phyloP scores from a whole-genome alignment of 2,329 filamentous ascomycete species.

The Clarireedia paspali region DNA sequence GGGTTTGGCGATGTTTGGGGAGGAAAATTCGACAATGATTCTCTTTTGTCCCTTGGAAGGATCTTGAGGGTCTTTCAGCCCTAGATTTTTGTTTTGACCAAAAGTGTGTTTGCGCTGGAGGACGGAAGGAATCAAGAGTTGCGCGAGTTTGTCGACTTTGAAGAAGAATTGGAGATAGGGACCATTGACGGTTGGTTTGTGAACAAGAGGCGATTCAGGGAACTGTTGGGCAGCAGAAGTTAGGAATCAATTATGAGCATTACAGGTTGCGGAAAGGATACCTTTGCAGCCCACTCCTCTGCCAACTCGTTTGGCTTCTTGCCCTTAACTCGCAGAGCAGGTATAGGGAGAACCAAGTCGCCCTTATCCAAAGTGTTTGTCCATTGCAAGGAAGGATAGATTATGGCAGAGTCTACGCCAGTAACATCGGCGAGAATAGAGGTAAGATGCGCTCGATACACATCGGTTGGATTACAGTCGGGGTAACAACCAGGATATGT shows the following conservation, averaged over 20 bases:
- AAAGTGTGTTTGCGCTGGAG: conserved; percentile 53
- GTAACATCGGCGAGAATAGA: conserved; percentile 60
- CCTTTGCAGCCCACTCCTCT: conserved; percentile 54
- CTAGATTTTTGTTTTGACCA: conserved; percentile 55
- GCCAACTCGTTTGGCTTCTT: conserved; percentile 57
- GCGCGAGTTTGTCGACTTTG: conserved; percentile 57
- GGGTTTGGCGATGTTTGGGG: conserved; percentile 79
- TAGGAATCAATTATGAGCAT: neutral
- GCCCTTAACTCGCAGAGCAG: conserved; percentile 71
- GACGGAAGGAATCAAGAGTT: conserved; percentile 62
- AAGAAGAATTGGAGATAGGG: conserved; percentile 76
- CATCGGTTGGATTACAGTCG: conserved; percentile 66
- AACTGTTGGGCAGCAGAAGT: conserved; percentile 41
- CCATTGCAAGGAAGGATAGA: conserved; percentile 73
- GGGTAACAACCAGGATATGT: conserved; percentile 53
- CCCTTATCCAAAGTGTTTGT: conserved; percentile 74
- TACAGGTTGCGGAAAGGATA: conserved; percentile 24
- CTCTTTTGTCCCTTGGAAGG: conserved; percentile 39
- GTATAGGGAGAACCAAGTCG: conserved; percentile 70
- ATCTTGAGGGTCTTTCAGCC: conserved; percentile 54
- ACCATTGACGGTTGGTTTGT: conserved; percentile 59
- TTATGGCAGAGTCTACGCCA: conserved; percentile 60
- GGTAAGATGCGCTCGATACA: conserved; percentile 72
- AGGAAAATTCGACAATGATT: conserved; percentile 74
- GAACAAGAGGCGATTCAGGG: conserved; percentile 62